These are phyloP conservation scores for Cyclanthera cordifolia DNA, from an alignment of 306 rosid species.

Conservation along the genomic window DNA sequence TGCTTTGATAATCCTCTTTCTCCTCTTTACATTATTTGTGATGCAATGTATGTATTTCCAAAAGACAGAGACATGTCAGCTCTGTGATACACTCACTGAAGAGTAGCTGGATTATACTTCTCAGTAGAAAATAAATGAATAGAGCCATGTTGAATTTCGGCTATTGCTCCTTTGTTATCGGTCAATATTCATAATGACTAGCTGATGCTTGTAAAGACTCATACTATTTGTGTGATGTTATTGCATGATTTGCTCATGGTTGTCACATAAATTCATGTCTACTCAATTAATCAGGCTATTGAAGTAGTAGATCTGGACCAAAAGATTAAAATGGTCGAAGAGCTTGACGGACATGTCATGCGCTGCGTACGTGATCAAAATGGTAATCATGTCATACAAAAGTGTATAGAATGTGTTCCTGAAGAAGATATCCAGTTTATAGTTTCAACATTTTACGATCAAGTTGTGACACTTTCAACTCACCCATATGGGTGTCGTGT, in stretches of 20 bases:
- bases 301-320: slow-evolving; percentile 96
- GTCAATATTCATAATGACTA: background rate
- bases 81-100: background rate
- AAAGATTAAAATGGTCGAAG: slow-evolving; percentile 81
- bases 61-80: background rate
- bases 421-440: slow-evolving; percentile 67
- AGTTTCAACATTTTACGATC: slow-evolving; percentile 75
- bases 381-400: slow-evolving; percentile 93
- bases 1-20: slow-evolving; percentile 2
- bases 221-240: background rate
- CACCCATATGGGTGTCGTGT: slow-evolving; percentile 98
- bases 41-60: background rate
- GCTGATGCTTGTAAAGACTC: background rate
- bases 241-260: slow-evolving; percentile 6
- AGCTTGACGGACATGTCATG: slow-evolving; percentile 80
- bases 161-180: background rate
- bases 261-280: background rate
- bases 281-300: slow-evolving; percentile 47
- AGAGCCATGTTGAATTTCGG: background rate
- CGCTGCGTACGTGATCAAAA: slow-evolving; percentile 98
- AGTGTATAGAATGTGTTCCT: slow-evolving; percentile 92
- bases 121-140: background rate
- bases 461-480: slow-evolving; percentile 81
- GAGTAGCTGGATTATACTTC: background rate
- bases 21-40: background rate